These are phyloP conservation scores for Pythium dissimile DNA, from an alignment of 352 stramenopile genomes.

Conservation along the genomic window DNA sequence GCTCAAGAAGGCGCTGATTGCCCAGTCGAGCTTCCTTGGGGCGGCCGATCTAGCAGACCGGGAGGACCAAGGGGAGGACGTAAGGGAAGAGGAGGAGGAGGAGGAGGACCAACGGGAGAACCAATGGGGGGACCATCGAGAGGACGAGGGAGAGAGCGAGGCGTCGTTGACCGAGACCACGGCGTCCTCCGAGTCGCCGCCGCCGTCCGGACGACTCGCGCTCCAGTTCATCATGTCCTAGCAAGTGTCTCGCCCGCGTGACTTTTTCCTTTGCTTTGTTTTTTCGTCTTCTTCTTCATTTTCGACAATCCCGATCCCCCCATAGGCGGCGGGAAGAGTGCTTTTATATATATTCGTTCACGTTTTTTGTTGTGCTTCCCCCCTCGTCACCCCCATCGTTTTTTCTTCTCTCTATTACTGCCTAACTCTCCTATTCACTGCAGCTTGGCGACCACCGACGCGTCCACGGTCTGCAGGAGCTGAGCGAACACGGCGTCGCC, in stretches of 20 bases:
- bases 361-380: not conserved
- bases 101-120: not conserved
- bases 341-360: not conserved
- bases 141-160: not conserved
- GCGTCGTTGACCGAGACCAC: not conserved
- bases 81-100: not conserved
- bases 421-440: conserved; percentile 27
- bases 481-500: conserved; percentile 40
- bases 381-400: no score
- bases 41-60: not conserved
- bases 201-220: not conserved
- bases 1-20: conserved; percentile 7
- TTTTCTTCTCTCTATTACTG: not conserved
- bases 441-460: conserved; percentile 51
- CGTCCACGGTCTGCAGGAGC: conserved; percentile 55
- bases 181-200: not conserved
- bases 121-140: not conserved
- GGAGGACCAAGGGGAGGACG: not conserved
- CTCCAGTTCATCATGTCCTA: conserved; percentile 29
- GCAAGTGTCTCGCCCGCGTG: not conserved
- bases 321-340: no score
- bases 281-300: no score
- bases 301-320: no score
- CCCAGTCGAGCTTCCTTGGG: conserved; percentile 1
- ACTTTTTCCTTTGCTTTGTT: not conserved